Base-by-base conservation (phyloP, 306 rosid species). In the Erythrophleum fordii region DNA sequence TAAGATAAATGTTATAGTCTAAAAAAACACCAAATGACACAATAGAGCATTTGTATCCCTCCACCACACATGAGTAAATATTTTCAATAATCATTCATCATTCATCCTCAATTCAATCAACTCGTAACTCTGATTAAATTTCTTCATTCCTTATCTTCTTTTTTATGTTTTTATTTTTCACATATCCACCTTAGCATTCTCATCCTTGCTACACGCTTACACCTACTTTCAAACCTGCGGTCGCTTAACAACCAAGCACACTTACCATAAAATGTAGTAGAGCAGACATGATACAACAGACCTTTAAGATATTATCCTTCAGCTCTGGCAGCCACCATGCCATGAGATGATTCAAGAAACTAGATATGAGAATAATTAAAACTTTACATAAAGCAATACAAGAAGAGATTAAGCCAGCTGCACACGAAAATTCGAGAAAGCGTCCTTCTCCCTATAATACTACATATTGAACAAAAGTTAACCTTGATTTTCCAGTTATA, bases 371-470 rank as follows among this genome's bases (percentile, higher is more conserved):
- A 37, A 37, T n/a, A n/a, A 68, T 42, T 12, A 59, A 65, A 84
- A 66, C 51, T 59, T 41, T 10, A 23, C 72, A 84, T 69, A 67
- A 5, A 64, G n/a, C 73, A 13, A 56, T 66, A 73, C 16, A 56
- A 58, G 22, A 20, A 0, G 48, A 68, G 70, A 34, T 17, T 17
- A 20, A 72, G 18, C 8, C 34, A 55, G 71, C 13, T 56, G 20
- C 34, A 53, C 0, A 31, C 11, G 44, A 52, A 75, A 25, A 8
- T 23, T 34, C 51, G 35, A 37, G 10, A 60, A 73, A 73, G 16
- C 80, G 9, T 76, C 68, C 28, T 28, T 52, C 37, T 20, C 35
- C 68, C 14, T 12, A 73, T 23, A 20, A 37, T 14, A 22, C 39
- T 23, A 37, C 23, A 41, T 18, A 41, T 56, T 77, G 16, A 73